Base-by-base conservation (phyloP, 2,329 filamentous ascomycete species). In the Pyricularia sp. region DNA sequence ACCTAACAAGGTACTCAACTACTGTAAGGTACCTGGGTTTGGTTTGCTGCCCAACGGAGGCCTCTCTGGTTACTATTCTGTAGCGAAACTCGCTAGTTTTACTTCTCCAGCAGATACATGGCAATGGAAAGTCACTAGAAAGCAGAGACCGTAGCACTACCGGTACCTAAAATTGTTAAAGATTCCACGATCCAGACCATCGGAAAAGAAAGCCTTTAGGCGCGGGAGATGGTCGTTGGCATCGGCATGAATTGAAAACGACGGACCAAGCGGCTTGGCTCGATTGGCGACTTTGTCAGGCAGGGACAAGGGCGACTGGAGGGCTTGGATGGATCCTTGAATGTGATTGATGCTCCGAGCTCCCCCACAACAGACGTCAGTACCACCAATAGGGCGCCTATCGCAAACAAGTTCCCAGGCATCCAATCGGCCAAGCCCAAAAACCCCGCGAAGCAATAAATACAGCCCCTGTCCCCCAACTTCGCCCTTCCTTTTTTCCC, bases 401-500 rank as follows among this genome's bases (percentile, higher is more conserved):
- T 61, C 58, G 58, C 58, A 61, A 61, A 61, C 58, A 61, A 61
- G 20, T 20, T 50, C 42, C 42, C 20, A 50, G 42, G 42, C 42
- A 50, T 50, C 42, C 42, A 50, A 50, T 50, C 42, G 42, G 42
- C 42, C 58, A 61, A 26, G 58, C n/a, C n/a, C 4, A 23, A 61
- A 61, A 25, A 61, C 58, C 58, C 58, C 58, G 58, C 58, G n/a
- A 17, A 61, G 23, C 66, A 78, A 81, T 79, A 80, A 80, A 80
- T 80, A 75, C 58, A 71, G 73, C 65, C 33, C 71, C 69, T 20
- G 7, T n/a, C 65, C 70, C 71, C 68, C 71, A 74, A 71, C 73
- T 73, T 74, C 76, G 73, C 75, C 75, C 75, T 80, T 78, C 80
- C 79, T 78, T 79, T 76, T 80, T 79, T 78, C 78, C 80, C 80